Conservation (phyloP, 2,329 filamentous ascomycete genomes). For the Clonostachys rhizophaga region DNA sequence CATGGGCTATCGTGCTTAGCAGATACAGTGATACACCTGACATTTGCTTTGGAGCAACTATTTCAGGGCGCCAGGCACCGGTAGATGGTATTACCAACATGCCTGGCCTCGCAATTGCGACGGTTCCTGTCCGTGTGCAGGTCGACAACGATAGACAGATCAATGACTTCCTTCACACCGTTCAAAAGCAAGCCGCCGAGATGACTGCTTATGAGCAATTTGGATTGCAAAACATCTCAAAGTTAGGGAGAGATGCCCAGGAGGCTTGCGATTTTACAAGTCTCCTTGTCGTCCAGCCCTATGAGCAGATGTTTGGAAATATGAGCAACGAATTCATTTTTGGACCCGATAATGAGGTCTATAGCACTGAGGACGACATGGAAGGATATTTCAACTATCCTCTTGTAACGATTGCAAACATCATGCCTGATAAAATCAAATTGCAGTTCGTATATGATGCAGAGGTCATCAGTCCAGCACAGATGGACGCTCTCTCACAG, state of each 20-base stretch:
- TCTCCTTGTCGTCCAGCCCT: constrained; percentile 18
- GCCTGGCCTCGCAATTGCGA: constrained; percentile 13
- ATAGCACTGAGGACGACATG: constrained; percentile 5
- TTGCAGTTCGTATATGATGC: constrained; percentile 3
- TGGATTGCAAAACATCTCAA: constrained; percentile 4
- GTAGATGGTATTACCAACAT: constrained; percentile 10
- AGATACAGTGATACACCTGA: background rate
- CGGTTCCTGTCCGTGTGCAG: constrained; percentile 9
- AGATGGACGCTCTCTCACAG: background rate
- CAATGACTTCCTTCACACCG: constrained; percentile 1
- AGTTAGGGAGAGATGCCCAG: background rate
- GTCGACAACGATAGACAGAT: constrained; percentile 2
- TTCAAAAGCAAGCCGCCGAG: constrained; percentile 7
- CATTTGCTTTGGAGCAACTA: constrained; percentile 3
- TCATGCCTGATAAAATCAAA: background rate
- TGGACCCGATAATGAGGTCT: background rate
- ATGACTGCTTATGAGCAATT: constrained; percentile 6
- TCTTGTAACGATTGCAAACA: background rate
- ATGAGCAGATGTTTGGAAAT: constrained; percentile 1
- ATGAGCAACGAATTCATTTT: background rate
- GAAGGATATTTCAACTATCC: constrained; percentile 4
- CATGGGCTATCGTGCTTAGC: background rate
- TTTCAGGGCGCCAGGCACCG: constrained; percentile 10
- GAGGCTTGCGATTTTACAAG: constrained; percentile 14
- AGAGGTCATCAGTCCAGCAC: background rate